Conservation (phyloP, 1,139 yeast species). For the Zygosaccharomyces sapae region DNA sequence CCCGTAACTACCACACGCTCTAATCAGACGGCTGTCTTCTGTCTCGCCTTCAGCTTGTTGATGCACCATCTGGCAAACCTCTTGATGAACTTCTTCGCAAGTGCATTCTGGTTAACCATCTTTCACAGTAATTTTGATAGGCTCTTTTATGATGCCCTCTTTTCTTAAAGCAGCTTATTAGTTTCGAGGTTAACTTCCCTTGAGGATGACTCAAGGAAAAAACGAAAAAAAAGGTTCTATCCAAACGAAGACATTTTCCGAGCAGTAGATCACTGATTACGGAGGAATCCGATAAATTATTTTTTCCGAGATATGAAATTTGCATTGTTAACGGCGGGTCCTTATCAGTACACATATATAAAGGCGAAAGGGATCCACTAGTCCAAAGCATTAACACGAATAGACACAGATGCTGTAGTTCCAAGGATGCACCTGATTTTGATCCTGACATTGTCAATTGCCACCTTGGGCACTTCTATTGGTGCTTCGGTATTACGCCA, state of each 20-base stretch:
- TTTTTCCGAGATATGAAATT: too few relatives aligned
- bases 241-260: not conserved
- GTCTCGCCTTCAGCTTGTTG: not conserved
- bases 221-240: too few relatives aligned
- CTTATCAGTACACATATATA: too few relatives aligned
- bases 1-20: constrained; percentile 2
- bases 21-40: not conserved
- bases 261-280: too few relatives aligned
- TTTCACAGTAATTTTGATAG: too few relatives aligned
- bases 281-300: too few relatives aligned
- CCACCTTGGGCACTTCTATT: not conserved
- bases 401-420: too few relatives aligned
- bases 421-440: not conserved
- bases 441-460: not conserved
- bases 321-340: too few relatives aligned
- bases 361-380: too few relatives aligned
- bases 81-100: not conserved
- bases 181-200: not conserved
- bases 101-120: not conserved
- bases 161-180: not conserved
- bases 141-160: not conserved
- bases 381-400: too few relatives aligned
- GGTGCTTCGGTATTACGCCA: not conserved
- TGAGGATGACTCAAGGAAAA: not conserved
- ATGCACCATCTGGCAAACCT: not conserved